phyloP scores from a whole-genome alignment of 169 alveolate species.

The Ichthyophthirius multifiliis region DNA sequence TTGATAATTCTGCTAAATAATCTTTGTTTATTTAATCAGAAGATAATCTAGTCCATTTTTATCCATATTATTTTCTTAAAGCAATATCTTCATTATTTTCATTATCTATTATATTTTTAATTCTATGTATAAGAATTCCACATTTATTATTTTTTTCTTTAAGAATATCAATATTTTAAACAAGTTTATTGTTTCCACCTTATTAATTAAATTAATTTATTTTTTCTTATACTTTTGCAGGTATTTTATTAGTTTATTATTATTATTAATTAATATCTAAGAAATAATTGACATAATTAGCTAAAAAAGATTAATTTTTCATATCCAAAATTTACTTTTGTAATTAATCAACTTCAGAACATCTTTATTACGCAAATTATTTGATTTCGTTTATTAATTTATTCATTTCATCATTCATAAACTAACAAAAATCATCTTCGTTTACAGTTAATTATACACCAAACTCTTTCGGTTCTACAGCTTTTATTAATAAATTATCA shows the following conservation, averaged over 20 bases:
- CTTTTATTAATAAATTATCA: neutral
- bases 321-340: neutral
- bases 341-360: neutral
- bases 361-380: neutral
- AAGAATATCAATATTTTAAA: neutral
- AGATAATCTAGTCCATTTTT: neutral
- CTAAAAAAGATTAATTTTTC: neutral
- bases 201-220: neutral
- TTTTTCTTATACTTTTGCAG: neutral
- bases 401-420: neutral
- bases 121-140: neutral
- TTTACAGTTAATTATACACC: neutral
- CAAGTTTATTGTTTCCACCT: neutral
- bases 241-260: neutral
- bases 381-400: neutral
- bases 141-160: neutral
- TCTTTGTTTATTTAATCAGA: neutral
- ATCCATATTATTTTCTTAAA: neutral
- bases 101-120: neutral
- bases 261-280: neutral
- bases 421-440: neutral
- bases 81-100: neutral
- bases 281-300: neutral
- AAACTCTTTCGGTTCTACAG: slow-evolving; percentile 3
- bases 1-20: neutral